phyloP scores from a whole-genome alignment of 768 basidiomycete species.

The Kwoniella sp. region DNA sequence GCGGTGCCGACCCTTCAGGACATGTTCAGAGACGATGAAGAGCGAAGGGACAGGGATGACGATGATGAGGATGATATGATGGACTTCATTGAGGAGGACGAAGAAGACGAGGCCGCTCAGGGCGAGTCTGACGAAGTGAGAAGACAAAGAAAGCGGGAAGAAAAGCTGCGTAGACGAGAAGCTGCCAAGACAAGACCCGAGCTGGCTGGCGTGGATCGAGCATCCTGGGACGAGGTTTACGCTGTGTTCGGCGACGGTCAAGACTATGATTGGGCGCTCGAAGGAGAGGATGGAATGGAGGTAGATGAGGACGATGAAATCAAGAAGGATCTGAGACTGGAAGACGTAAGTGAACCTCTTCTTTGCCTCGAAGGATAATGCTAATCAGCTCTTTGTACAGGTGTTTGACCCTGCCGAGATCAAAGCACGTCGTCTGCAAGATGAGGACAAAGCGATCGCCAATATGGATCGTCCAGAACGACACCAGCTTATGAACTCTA shows the following conservation, averaged over 20 bases:
- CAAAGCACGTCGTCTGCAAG: conserved; percentile 79
- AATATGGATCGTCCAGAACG: conserved; percentile 90
- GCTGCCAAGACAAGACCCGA: conserved; percentile 66
- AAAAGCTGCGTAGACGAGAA: conserved; percentile 64
- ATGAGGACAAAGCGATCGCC: conserved; percentile 90
- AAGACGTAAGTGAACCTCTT: conserved; percentile 30
- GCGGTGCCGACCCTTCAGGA: conserved; percentile 62
- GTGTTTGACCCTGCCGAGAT: conserved; percentile 99
- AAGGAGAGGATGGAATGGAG: conserved; percentile 68
- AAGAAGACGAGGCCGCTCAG: conserved; percentile 69
- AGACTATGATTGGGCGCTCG: conserved; percentile 93
- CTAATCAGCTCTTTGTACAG: conserved; percentile 58
- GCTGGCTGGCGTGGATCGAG: conserved; percentile 78
- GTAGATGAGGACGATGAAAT: conserved; percentile 70
- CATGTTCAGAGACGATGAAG: conserved; percentile 77
- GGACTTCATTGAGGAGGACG: conserved; percentile 67
- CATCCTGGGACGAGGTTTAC: conserved; percentile 93
- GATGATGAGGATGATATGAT: conserved; percentile 67
- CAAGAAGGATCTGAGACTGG: conserved; percentile 71
- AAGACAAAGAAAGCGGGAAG: conserved; percentile 64
- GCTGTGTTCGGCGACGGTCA: conserved; percentile 96
- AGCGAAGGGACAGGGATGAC: conserved; percentile 64
- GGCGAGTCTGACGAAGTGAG: conserved; percentile 75
- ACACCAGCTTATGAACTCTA: conserved; percentile 86
- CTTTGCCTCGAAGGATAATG: not conserved